These are phyloP conservation scores for Cyathus striatus DNA, from an alignment of 768 basidiomycete genomes.

Conservation along the genomic window DNA sequence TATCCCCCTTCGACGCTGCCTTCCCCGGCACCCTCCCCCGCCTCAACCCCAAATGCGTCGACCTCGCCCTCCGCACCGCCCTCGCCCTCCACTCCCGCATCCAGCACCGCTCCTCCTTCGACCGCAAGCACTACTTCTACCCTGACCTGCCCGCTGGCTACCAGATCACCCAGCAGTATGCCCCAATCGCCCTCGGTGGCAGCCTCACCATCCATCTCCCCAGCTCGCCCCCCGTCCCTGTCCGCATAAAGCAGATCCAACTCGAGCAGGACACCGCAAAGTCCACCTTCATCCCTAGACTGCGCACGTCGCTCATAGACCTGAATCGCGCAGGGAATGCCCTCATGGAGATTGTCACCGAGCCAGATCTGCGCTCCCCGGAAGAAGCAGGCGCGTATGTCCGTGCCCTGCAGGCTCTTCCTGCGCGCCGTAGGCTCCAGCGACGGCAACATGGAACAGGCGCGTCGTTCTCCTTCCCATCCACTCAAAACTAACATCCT, in stretches of 20 bases:
- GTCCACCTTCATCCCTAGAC: slow-evolving; percentile 55
- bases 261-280: slow-evolving; percentile 98
- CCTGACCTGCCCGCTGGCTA: slow-evolving; percentile 91
- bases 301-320: slow-evolving; percentile 61
- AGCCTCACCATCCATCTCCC: slow-evolving; percentile 38
- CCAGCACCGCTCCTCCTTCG: slow-evolving; percentile 75
- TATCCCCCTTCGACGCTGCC: slow-evolving; percentile 80
- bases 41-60: slow-evolving; percentile 66
- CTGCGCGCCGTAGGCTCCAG: slow-evolving; percentile 82
- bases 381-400: slow-evolving; percentile 92
- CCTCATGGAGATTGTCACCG: slow-evolving; percentile 94
- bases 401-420: slow-evolving; percentile 70
- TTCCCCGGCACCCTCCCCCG: slow-evolving; percentile 90
- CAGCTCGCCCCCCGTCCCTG: slow-evolving; percentile 26
- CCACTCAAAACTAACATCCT: background rate
- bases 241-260: slow-evolving; percentile 93
- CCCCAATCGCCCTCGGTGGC: slow-evolving; percentile 74
- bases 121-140: slow-evolving; percentile 98
- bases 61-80: slow-evolving; percentile 77
- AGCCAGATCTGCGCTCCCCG: slow-evolving; percentile 85
- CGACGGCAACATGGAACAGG: slow-evolving; percentile 97
- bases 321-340: slow-evolving; percentile 87
- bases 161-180: slow-evolving; percentile 96
- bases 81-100: slow-evolving; percentile 67
- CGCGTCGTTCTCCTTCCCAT: slow-evolving; percentile 6